Conservation (phyloP, 768 basidiomycete species). For the Macrolepiota dolichaula region DNA sequence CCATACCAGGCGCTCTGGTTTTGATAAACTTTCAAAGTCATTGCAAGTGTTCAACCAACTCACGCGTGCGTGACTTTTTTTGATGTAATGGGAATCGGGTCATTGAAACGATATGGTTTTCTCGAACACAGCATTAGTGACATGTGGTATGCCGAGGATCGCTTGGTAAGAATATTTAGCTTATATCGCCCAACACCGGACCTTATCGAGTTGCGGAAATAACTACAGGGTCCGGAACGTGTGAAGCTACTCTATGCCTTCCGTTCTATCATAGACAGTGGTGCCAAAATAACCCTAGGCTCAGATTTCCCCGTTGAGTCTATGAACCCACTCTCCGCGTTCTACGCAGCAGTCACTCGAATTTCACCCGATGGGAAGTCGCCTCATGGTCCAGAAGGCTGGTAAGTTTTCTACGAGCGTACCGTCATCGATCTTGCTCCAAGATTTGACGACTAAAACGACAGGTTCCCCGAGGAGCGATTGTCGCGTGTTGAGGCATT, state of each 20-base stretch:
- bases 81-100: neutral
- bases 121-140: conserved; percentile 59
- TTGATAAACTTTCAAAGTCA: conserved; percentile 48
- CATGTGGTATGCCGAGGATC: conserved; percentile 87
- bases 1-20: neutral
- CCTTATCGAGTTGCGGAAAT: conserved; percentile 9
- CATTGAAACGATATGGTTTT: conserved; percentile 3
- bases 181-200: too few species aligned
- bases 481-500: conserved; percentile 76
- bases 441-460: neutral
- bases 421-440: neutral
- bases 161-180: conserved; percentile 59
- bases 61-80: conserved; percentile 63
- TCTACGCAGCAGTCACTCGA: conserved; percentile 86
- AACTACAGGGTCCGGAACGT: conserved; percentile 68
- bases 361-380: conserved; percentile 66
- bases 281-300: conserved; percentile 72
- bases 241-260: conserved; percentile 88
- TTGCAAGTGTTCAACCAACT: conserved; percentile 88
- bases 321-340: conserved; percentile 79
- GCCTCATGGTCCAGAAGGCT: conserved; percentile 81
- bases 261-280: conserved; percentile 62
- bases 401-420: conserved; percentile 48
- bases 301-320: conserved; percentile 90
- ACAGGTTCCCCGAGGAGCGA: conserved; percentile 80